Base-by-base conservation (phyloP, 139 green algal species). In the Limnomonas spitsbergensis region DNA sequence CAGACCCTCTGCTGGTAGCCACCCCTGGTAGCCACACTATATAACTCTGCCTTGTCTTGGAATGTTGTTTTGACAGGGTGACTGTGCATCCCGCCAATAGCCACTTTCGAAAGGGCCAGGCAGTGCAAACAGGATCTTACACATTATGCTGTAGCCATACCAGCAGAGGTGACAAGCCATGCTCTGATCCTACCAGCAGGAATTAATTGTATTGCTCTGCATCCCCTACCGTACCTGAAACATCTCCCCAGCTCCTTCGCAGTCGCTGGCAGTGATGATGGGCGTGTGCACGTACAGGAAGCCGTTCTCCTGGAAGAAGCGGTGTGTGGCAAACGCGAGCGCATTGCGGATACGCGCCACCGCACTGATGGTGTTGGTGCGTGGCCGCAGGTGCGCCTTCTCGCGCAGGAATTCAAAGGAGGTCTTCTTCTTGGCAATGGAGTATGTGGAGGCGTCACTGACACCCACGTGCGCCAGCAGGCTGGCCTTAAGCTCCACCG, bases 201-300 rank as follows among this genome's bases (percentile, higher is more conserved):
- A n/a, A n/a, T n/a, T n/a, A n/a, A n/a, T n/a, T n/a, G n/a, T n/a
- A n/a, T n/a, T n/a, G n/a, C n/a, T n/a, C n/a, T n/a, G n/a, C n/a
- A n/a, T n/a, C n/a, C n/a, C n/a, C n/a, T n/a, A n/a, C n/a, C 88
- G 42, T 36, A 96, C 95, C 90, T 98, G 93, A 87, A 99, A 99
- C 94, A 98, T 97, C 89, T 99, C 96, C 29, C 96, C 96, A 27
- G 96, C 96, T 34, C 96, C 96, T 84, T 99, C 96, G 79, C 92
- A 97, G 82, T 99, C 96, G 35, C 78, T 89, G 39, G 94, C 90
- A 2, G 94, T 98, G 76, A 99, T 92, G 73, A 99, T 92, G 71
- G 96, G 96, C 42, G 95, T 97, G 89, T 99, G 94, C 72, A 99
- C 91, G 76, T 99, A 99, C 70, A 97, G 82, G 81, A 99, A 99